Conservation (phyloP, 306 rosid species). For the Vicia faba region DNA sequence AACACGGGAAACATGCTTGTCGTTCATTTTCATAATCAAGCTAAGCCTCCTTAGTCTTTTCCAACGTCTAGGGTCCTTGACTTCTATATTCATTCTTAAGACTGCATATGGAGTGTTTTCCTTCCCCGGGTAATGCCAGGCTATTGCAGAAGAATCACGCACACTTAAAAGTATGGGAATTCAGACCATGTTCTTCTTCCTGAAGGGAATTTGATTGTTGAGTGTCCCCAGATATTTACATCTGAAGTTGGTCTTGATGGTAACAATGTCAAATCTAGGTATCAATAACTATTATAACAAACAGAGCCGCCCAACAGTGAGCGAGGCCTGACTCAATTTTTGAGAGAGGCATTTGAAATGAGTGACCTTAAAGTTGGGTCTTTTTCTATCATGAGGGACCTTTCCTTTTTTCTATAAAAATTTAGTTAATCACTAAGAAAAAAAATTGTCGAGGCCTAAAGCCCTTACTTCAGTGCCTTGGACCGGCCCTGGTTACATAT, state of each 20-base stretch:
- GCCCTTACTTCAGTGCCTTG: background rate
- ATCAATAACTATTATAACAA: background rate
- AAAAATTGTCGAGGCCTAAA: background rate
- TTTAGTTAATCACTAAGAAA: background rate
- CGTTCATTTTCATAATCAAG: background rate
- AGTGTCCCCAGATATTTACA: background rate
- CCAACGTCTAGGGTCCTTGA: background rate
- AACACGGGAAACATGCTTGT: background rate
- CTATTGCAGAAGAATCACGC: background rate
- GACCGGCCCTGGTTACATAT: conserved; percentile 12
- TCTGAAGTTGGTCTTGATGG: background rate
- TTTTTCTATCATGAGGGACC: background rate
- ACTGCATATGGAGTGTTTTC: background rate
- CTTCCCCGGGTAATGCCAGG: background rate
- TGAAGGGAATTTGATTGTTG: background rate
- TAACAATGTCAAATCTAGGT: conserved; percentile 21
- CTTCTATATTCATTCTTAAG: background rate
- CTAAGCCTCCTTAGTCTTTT: background rate
- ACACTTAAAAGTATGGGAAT: background rate
- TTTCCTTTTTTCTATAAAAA: background rate
- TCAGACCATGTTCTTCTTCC: background rate
- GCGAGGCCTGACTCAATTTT: background rate
- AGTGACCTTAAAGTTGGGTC: background rate
- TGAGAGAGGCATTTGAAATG: background rate
- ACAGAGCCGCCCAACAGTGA: background rate